These are phyloP conservation scores for Scenedesmus sp. DNA, from an alignment of 163 green algal genomes.

Conservation along the genomic window DNA sequence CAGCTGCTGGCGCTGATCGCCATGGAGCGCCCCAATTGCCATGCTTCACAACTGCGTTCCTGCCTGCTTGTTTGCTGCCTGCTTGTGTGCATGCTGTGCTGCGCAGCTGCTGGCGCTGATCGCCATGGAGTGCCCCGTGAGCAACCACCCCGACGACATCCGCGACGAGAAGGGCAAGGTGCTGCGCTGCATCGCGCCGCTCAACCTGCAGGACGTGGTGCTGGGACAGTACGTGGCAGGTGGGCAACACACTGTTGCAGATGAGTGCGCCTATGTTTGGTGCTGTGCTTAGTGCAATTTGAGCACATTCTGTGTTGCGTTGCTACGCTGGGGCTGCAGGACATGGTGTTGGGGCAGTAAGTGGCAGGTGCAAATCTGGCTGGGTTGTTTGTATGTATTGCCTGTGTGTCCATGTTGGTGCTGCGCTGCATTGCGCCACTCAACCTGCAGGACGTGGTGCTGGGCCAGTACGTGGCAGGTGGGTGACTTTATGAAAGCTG, in stretches of 20 bases:
- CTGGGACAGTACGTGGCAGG: constrained; percentile 94
- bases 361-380: too few species aligned
- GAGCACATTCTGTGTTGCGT: too few species aligned
- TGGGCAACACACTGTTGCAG: neutral
- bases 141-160: constrained; percentile 93
- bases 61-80: neutral
- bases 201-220: constrained; percentile 80
- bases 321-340: neutral
- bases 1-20: constrained; percentile 93
- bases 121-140: constrained; percentile 96
- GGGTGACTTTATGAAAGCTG: too few species aligned
- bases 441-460: neutral
- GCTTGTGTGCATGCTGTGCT: neutral
- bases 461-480: neutral
- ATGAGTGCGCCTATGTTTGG: neutral
- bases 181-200: constrained; percentile 82
- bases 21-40: constrained; percentile 91
- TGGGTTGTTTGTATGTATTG: neutral
- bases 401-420: too few species aligned
- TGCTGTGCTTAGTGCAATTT: neutral
- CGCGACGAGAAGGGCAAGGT: constrained; percentile 98
- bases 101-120: constrained; percentile 91
- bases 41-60: too few species aligned
- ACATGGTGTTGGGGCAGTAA: neutral
- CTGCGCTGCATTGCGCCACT: too few species aligned